Conservation (phyloP, 2,329 filamentous ascomycete genomes). For the Hymenoscyphus linearis region DNA sequence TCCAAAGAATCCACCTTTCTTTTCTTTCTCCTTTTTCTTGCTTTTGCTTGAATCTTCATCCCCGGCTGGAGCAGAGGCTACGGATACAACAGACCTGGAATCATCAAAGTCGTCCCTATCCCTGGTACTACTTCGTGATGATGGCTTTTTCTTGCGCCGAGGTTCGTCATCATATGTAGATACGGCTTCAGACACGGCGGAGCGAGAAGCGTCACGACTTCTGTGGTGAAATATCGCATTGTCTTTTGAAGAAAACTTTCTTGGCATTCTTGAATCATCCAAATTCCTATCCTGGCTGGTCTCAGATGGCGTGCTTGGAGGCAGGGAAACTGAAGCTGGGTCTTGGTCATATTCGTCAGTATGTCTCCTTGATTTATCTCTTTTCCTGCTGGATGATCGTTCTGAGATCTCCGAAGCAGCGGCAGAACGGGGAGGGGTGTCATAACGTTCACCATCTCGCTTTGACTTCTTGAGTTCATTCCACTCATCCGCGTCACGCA, state of each 20-base stretch:
- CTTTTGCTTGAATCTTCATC: conserved; percentile 35
- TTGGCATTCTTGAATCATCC: conserved; percentile 33
- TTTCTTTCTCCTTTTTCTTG: conserved; percentile 34
- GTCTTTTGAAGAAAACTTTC: conserved; percentile 34
- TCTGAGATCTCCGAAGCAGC: conserved; percentile 13
- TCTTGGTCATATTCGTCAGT: conserved; percentile 25
- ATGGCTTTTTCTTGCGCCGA: conserved; percentile 15
- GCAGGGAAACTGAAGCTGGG: conserved; percentile 28
- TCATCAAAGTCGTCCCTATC: conserved; percentile 46
- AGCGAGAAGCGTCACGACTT: no score
- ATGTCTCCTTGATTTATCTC: conserved; percentile 24
- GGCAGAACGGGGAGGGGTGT: conserved; percentile 20
- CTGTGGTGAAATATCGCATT: conserved; percentile 40
- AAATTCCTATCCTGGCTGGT: conserved; percentile 25
- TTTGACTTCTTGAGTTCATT: conserved; percentile 27
- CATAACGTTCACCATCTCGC: conserved; percentile 28
- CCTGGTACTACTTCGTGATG: conserved; percentile 34
- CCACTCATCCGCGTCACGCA: conserved; percentile 34
- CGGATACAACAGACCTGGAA: conserved; percentile 40
- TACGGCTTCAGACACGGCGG: conserved; percentile 42
- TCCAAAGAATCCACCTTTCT: conserved; percentile 40
- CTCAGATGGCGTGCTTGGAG: conserved; percentile 28
- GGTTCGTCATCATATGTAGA: conserved; percentile 28
- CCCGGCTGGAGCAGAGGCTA: conserved; percentile 38
- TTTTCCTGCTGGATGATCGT: conserved; percentile 22